Percentiles rank a stretch among this genome's conserved stretches.
Conservation (phyloP, 441 rosid genomes). For the Adansonia madagascariensis region DNA sequence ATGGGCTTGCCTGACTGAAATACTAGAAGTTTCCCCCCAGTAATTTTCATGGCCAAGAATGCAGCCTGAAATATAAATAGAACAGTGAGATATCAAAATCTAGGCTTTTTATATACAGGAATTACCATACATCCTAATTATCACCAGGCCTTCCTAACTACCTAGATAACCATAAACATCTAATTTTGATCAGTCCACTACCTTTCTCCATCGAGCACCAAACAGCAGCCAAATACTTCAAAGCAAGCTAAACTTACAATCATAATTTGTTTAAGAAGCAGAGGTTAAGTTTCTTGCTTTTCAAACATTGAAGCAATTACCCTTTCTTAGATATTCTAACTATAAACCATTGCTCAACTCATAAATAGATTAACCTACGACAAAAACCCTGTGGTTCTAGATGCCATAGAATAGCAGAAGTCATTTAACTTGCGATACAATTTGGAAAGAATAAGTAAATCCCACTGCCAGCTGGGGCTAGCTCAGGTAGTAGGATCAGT, state of each 20-base stretch:
- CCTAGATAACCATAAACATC: neutral
- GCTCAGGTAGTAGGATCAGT: constrained; percentile 5
- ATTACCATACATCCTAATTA: neutral
- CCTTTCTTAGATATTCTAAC: neutral
- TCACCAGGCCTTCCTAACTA: neutral
- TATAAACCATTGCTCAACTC: constrained; percentile 3
- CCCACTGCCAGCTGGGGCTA: neutral
- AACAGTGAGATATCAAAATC: constrained; percentile 27
- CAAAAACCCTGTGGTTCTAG: neutral
- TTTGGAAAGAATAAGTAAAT: constrained; percentile 13
- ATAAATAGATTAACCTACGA: neutral
- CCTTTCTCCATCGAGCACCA: constrained; percentile 18
- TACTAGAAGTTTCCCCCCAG: constrained; percentile 92
- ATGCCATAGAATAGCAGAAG: neutral
- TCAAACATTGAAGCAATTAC: neutral
- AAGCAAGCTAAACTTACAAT: constrained; percentile 5
- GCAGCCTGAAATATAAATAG: constrained; percentile 63
- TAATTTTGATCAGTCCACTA: neutral
- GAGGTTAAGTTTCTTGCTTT: constrained; percentile 7
- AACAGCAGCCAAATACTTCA: constrained; percentile 1
- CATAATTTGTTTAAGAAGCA: constrained; percentile 13
- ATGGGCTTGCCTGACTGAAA: constrained; percentile 83
- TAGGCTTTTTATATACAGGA: neutral
- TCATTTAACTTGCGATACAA: neutral
- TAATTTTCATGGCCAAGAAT: constrained; percentile 87